Conservation (phyloP, 768 basidiomycete genomes). For the Leccinum broughii region DNA sequence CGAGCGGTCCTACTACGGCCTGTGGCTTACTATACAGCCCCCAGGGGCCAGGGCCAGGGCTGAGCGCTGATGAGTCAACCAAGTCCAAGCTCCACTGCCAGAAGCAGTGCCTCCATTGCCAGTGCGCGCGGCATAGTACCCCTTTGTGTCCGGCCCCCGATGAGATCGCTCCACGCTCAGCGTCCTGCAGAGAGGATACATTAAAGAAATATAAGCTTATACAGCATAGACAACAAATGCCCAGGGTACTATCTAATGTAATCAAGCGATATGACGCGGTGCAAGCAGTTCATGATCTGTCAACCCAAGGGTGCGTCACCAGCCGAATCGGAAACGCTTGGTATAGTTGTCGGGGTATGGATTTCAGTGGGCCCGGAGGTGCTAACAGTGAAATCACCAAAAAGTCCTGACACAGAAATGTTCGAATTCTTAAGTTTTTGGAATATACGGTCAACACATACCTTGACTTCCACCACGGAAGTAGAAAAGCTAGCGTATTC, state of each 20-base stretch:
- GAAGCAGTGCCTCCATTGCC: not conserved
- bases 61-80: not conserved
- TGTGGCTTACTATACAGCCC: not conserved
- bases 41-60: not conserved
- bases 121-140: not conserved
- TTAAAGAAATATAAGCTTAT: conserved; percentile 10
- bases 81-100: not conserved
- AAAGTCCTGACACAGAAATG: conserved; percentile 49
- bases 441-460: conserved; percentile 24
- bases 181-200: conserved; percentile 4
- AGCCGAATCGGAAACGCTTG: conserved; percentile 57
- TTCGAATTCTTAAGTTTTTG: not conserved
- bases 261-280: conserved; percentile 12
- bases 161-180: not conserved
- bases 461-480: conserved; percentile 50
- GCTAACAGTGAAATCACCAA: conserved; percentile 50
- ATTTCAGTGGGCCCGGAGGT: conserved; percentile 33
- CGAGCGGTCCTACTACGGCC: not conserved
- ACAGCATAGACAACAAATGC: conserved; percentile 4
- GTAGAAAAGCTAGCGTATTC: conserved; percentile 52
- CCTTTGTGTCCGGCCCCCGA: not conserved
- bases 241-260: conserved; percentile 16
- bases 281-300: conserved; percentile 21
- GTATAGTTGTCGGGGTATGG: conserved; percentile 41
- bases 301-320: conserved; percentile 58